Evolutionary conservation across 148 eudicot genomes (phyloP).

Genomic region (Vaccinium macrocarpon): DNA sequence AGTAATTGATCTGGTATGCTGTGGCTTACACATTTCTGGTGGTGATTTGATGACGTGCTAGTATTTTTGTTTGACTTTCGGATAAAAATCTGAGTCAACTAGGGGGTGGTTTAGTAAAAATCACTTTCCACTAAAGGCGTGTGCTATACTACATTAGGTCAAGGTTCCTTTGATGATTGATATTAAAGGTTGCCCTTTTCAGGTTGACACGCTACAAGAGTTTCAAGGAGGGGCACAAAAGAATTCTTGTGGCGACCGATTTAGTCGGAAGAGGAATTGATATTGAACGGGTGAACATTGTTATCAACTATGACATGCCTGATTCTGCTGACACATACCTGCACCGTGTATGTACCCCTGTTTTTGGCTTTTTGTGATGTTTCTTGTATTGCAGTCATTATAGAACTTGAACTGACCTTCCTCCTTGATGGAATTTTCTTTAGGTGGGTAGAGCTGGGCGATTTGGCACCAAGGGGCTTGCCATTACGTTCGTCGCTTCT

Average conservation of each 20-base stretch:
- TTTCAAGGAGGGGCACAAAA: conserved; percentile 87
- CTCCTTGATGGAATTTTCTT: background rate
- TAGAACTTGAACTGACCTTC: background rate
- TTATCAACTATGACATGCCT: conserved; percentile 96
- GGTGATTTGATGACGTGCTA: background rate
- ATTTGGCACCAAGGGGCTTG: conserved; percentile 94
- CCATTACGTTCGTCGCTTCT: conserved; percentile 85
- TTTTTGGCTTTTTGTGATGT: background rate
- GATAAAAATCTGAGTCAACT: background rate
- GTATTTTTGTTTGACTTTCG: background rate
- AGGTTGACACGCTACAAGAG: conserved; percentile 89
- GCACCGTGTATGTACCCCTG: conserved; percentile 52
- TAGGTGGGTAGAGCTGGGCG: conserved; percentile 97
- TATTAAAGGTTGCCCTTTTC: background rate
- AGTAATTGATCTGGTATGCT: background rate
- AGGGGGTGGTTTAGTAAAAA: background rate
- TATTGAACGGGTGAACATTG: conserved; percentile 90
- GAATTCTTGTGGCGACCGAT: conserved; percentile 97
- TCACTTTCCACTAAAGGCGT: background rate
- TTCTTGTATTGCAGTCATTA: background rate
- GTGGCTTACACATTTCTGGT: background rate
- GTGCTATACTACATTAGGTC: background rate
- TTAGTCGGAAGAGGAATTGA: conserved; percentile 96
- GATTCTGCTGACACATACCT: conserved; percentile 94
- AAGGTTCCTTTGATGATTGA: background rate